Base-by-base conservation (phyloP, 345 rosid species). In the Lepidium africanum region DNA sequence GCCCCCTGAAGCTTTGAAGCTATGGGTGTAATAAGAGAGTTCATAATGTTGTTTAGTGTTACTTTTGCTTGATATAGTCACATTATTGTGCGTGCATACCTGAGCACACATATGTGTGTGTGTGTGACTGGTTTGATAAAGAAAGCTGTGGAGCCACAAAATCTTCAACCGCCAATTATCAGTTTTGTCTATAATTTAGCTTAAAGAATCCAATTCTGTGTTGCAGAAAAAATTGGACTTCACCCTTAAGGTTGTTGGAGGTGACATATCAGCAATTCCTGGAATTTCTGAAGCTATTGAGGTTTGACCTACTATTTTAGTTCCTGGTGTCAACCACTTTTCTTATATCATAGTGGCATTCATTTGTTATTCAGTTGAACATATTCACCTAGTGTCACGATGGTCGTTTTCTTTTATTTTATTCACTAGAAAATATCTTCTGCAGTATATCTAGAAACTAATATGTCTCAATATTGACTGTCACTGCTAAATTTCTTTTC, bases 181-280 rank as follows among this genome's bases (percentile, higher is more conserved):
- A 15, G 32, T 25, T 27, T 49, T 36, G 41, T 61, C 10, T 61
- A 14, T 14, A 43, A 16, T 16, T 74, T 67, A 27, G 37, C 69
- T 47, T 39, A 17, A 46, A 15, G 14, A 42, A 40, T 64, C 37
- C 36, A 42, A 16, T 76, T 72, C 60, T 79, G 55, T 55, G 43
- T 65, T 81, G 88, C 97, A 95, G 98, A 91, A 91, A 79, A 86
- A 95, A 69, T 52, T 95, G 82, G 98, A 95, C 80, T 91, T 89
- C 67, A 95, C 82, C 4, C 88, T 95, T 23, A 89, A 87, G 81
- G 90, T 94, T 49, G 42, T 95, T 73, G 99, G 97, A 47, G 97
- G 99, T 63, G 99, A 95, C 81, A 84, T 91, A 62, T 81, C 96
- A 58, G 40, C 96, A 51, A 80, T 95, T 64, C 99, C 99, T 54